Conservation (phyloP, 75 land plant genomes). For the Larix kaempferi region DNA sequence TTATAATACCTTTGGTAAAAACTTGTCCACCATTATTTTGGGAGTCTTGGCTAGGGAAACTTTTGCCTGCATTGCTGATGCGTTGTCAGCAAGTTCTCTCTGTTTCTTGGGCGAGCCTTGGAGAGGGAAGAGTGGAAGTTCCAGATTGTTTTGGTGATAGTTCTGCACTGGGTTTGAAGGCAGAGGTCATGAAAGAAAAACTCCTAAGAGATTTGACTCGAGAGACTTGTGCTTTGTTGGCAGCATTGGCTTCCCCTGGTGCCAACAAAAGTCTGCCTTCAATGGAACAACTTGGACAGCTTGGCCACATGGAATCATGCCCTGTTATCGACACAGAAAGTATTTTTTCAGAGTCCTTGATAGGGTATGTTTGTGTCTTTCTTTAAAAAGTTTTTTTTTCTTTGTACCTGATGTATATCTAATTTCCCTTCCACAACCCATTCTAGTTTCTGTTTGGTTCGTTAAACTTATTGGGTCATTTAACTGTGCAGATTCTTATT, state of each 20-base stretch:
- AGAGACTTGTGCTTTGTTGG: constrained; percentile 74
- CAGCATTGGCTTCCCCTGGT: constrained; percentile 68
- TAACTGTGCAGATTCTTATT: constrained; percentile 67
- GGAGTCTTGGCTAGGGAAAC: constrained; percentile 73
- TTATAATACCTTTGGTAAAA: constrained; percentile 77
- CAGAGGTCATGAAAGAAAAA: constrained; percentile 92
- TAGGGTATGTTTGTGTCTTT: constrained; percentile 38
- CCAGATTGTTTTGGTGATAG: constrained; percentile 48
- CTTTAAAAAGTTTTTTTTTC: background rate
- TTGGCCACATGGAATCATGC: constrained; percentile 26
- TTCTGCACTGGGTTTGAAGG: constrained; percentile 56
- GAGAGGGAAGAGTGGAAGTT: constrained; percentile 67
- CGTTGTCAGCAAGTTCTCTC: constrained; percentile 61
- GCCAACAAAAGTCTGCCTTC: constrained; percentile 65
- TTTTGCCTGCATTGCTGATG: constrained; percentile 60
- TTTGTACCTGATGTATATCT: background rate
- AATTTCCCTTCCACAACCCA: background rate
- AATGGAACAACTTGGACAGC: constrained; percentile 53
- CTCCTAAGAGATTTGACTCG: constrained; percentile 85
- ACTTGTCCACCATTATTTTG: constrained; percentile 61
- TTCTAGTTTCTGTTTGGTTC: constrained; percentile 2
- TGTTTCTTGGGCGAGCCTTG: constrained; percentile 74
- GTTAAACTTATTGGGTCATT: background rate
- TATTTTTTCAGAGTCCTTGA: constrained; percentile 50
- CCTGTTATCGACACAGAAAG: constrained; percentile 38